Evolutionary conservation across 352 stramenopile genomes (phyloP).

Genomic region (Globisporangium mamillatum): DNA sequence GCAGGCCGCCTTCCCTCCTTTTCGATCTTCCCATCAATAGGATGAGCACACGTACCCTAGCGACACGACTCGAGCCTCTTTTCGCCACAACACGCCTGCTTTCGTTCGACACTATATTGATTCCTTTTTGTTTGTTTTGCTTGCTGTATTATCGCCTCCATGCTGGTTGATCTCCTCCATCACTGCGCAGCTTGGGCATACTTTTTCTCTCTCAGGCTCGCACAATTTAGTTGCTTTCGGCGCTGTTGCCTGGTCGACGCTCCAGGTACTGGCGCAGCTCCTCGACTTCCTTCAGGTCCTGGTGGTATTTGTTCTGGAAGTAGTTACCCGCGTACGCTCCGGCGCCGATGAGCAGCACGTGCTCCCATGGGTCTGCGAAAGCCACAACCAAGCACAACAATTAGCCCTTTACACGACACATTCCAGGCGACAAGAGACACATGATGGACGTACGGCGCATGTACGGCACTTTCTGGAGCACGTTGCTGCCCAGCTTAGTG

Average conservation of each 20-base stretch:
- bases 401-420: neutral
- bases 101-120: conserved; percentile 6
- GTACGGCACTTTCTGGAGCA: conserved; percentile 79
- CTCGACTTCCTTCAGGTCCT: conserved; percentile 71
- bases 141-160: neutral
- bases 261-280: conserved; percentile 74
- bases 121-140: neutral
- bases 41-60: neutral
- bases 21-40: neutral
- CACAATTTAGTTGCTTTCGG: conserved; percentile 34
- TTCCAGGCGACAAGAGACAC: neutral
- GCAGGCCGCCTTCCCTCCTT: neutral
- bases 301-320: conserved; percentile 74
- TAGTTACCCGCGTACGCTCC: conserved; percentile 60
- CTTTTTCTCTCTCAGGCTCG: neutral
- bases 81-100: neutral
- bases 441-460: conserved; percentile 65
- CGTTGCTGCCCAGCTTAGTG: conserved; percentile 82
- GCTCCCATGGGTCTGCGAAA: conserved; percentile 71
- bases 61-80: neutral
- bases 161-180: neutral
- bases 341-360: conserved; percentile 67
- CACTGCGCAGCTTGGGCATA: neutral
- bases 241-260: conserved; percentile 43
- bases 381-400: neutral